Conservation (phyloP, 2,329 filamentous ascomycete genomes). For the Colletotrichum siamense region DNA sequence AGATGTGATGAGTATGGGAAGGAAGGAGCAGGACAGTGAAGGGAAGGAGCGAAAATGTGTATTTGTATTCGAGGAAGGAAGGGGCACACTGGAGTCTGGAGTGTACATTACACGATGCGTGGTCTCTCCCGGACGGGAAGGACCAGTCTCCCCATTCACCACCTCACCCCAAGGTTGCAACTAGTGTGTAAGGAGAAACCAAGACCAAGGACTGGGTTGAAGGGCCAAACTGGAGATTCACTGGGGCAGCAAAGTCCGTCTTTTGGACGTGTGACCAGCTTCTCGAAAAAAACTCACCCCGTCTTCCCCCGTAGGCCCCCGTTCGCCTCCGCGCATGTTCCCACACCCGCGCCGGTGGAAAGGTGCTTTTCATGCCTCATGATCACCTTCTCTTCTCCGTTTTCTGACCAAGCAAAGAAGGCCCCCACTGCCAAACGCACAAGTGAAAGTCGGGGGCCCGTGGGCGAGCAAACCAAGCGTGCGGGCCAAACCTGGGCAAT, state of each 20-base stretch:
- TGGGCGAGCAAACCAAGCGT: slow-evolving; percentile 15
- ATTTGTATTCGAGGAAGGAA: background rate
- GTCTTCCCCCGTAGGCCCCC: slow-evolving; percentile 14
- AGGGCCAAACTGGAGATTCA: background rate
- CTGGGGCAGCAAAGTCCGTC: background rate
- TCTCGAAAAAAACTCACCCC: background rate
- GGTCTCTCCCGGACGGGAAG: background rate
- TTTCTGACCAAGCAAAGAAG: background rate
- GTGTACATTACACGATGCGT: background rate
- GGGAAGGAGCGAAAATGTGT: background rate
- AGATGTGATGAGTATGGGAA: background rate
- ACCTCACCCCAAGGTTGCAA: background rate
- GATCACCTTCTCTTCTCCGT: slow-evolving; percentile 2
- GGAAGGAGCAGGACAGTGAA: background rate
- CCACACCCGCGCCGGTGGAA: slow-evolving; percentile 6
- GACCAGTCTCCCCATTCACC: background rate
- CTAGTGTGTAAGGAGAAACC: background rate
- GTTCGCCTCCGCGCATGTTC: slow-evolving; percentile 15
- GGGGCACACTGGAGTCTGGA: no score
- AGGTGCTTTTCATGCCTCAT: slow-evolving; percentile 18
- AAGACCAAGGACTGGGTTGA: background rate
- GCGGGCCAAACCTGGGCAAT: background rate
- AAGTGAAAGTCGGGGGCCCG: slow-evolving; percentile 17
- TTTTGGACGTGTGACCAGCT: background rate
- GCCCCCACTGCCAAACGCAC: background rate